These are phyloP conservation scores for Zelopaecilomyces penicillatus DNA, from an alignment of 2,329 filamentous ascomycete species.

Conservation along the genomic window DNA sequence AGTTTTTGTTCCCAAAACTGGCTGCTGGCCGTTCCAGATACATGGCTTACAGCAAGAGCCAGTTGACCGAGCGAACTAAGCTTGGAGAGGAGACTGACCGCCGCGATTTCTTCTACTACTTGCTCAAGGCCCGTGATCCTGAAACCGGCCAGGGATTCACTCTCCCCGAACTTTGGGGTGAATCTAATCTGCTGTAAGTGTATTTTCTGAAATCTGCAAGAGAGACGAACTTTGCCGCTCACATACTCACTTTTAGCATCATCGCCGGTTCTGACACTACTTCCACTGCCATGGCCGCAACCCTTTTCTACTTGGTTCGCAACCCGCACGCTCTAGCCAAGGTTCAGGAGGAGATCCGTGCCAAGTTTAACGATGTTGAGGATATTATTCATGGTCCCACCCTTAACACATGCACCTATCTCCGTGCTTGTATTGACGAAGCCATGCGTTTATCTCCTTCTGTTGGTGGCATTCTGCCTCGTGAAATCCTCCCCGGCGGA, in stretches of 20 bases:
- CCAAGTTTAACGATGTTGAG: conserved; percentile 41
- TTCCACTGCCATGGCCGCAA: conserved; percentile 57
- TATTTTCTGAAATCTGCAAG: neutral
- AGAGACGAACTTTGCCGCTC: neutral
- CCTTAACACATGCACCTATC: conserved; percentile 46
- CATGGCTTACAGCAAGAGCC: conserved; percentile 61
- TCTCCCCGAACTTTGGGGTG: conserved; percentile 59
- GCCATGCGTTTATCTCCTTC: conserved; percentile 56
- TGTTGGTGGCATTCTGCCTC: conserved; percentile 51
- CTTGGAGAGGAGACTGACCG: conserved; percentile 58
- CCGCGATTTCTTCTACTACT: conserved; percentile 68
- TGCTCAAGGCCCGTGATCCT: conserved; percentile 62
- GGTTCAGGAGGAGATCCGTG: conserved; percentile 43
- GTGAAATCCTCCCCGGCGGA: conserved; percentile 49
- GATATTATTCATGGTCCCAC: conserved; percentile 45
- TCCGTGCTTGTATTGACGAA: conserved; percentile 57
- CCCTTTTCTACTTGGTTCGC: conserved; percentile 54
- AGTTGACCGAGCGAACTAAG: conserved; percentile 58
- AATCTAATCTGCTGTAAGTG: conserved; percentile 57
- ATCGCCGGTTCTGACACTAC: conserved; percentile 67
- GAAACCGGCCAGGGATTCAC: conserved; percentile 61
- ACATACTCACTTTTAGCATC: conserved; percentile 34
- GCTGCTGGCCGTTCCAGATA: conserved; percentile 60
- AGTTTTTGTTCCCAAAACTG: conserved; percentile 58
- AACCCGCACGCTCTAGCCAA: conserved; percentile 38